Evolutionary conservation across 192 early-diverging fungal genomes (phyloP).

Genomic region (Bifiguratus adelaidae): DNA sequence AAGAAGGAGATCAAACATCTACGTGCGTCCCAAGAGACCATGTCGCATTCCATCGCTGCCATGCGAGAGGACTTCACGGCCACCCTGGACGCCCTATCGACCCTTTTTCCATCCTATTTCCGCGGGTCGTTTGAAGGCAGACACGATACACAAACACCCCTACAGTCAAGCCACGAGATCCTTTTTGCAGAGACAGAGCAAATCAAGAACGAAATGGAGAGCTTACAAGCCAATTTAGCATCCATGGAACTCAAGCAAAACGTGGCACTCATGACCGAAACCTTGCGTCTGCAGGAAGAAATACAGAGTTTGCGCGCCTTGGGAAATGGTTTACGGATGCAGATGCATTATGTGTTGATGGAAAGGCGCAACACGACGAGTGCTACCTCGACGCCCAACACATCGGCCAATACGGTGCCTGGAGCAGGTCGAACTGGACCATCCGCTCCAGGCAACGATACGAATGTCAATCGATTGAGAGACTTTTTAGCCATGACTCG

Average conservation of each 20-base stretch:
- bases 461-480: too few relatives aligned
- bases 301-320: constrained; percentile 50
- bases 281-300: constrained; percentile 53
- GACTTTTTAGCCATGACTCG: too few relatives aligned
- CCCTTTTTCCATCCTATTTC: constrained; percentile 18
- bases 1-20: constrained; percentile 36
- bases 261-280: constrained; percentile 57
- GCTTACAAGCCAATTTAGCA: constrained; percentile 35
- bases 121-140: too few relatives aligned
- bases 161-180: constrained; percentile 18
- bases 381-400: neutral
- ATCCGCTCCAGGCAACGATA: too few relatives aligned
- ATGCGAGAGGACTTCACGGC: neutral
- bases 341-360: constrained; percentile 54
- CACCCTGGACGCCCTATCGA: constrained; percentile 5
- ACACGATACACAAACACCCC: too few relatives aligned
- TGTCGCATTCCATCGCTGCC: neutral
- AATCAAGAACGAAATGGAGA: constrained; percentile 41
- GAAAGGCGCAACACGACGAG: constrained; percentile 17
- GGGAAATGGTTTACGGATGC: constrained; percentile 56
- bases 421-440: too few relatives aligned
- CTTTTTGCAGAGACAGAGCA: constrained; percentile 39
- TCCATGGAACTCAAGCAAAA: constrained; percentile 59
- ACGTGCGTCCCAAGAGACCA: neutral
- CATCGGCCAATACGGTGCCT: neutral